phyloP scores from a whole-genome alignment of 1,139 yeast species.

The Debaryomyces nepalensis region DNA sequence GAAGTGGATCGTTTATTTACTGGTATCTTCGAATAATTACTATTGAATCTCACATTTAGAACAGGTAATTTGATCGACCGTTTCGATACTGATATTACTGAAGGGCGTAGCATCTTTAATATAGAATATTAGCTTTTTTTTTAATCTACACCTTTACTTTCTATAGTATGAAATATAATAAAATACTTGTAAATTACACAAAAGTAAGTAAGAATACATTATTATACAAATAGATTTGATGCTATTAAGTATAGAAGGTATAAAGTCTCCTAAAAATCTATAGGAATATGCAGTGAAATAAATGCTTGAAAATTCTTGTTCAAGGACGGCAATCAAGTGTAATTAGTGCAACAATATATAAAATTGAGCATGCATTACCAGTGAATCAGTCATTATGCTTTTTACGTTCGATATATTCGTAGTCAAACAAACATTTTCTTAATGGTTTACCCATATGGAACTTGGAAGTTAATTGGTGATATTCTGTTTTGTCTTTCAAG shows the following conservation, averaged over 20 bases:
- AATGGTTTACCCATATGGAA: constrained; percentile 35
- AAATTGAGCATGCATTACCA: not conserved
- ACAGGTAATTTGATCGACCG: not conserved
- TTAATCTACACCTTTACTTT: too few relatives aligned
- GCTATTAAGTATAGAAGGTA: constrained; percentile 1
- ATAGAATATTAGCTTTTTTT: too few relatives aligned
- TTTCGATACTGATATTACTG: not conserved
- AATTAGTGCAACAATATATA: too few relatives aligned
- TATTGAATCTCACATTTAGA: not conserved
- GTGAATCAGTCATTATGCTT: constrained; percentile 15
- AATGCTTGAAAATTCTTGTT: not conserved
- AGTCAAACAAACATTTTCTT: constrained; percentile 36
- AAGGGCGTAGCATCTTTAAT: not conserved
- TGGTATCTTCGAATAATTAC: constrained; percentile 1
- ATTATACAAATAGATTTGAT: constrained; percentile 2
- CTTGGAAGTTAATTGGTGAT: constrained; percentile 28
- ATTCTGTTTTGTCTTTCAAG: constrained; percentile 23
- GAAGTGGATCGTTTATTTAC: not conserved
- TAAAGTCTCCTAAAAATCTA: not conserved
- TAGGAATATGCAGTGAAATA: constrained; percentile 1
- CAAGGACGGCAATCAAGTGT: too few relatives aligned
- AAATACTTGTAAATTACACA: constrained; percentile 5
- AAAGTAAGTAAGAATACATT: not conserved
- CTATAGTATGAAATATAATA: too few relatives aligned
- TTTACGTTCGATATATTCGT: constrained; percentile 29